Base-by-base conservation (phyloP, 106 monocot genomes). In the Dendrobium chrysotoxum region DNA sequence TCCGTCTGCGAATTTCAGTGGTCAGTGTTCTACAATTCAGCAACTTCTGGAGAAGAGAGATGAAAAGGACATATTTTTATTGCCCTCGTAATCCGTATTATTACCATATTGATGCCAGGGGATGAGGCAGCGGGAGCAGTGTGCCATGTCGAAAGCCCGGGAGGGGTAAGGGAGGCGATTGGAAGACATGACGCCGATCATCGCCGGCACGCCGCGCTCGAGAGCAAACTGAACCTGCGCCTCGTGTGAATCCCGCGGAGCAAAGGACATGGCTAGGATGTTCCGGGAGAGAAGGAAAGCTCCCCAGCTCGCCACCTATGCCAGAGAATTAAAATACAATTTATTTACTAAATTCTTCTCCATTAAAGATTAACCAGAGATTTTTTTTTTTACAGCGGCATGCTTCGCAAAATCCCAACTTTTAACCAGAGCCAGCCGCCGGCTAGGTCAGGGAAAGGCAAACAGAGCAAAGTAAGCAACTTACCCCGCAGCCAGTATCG, bases 91-190 rank as follows among this genome's bases (percentile, higher is more conserved):
- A 13, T 50, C 3, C 3, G 50, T 50, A 13, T 50, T 50, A 11
- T 50, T 50, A 90, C 90, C 91, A 54, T 90, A 85, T 55, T 78
- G 89, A 21, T 86, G 86, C 95, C 92, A 95, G 10, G 92, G 95
- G 80, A 95, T 90, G 86, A 95, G 91, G 84, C 95, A 95, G 28
- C 92, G 88, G 30, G 95, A 95, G 87, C 90, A 95, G 76, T 95
- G 92, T 3, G 95, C 95, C 90, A 95, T 87, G 87, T 95, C 90
- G 77, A 95, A 95, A n/a, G 95, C 83, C 3, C 90, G 70, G 21
- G 95, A 67, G 3, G 95, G 95, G 83, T 92, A 95, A 0, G 95
- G 88, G 21, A 94, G 86, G 46, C 91, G 91, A 39, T 85, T 88
- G 39, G 94, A 88, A 11, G 94, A 88, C 53, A 94, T 77, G 15